Base-by-base conservation (phyloP, 495 filamentous ascomycete species). In the Neurospora sp. region DNA sequence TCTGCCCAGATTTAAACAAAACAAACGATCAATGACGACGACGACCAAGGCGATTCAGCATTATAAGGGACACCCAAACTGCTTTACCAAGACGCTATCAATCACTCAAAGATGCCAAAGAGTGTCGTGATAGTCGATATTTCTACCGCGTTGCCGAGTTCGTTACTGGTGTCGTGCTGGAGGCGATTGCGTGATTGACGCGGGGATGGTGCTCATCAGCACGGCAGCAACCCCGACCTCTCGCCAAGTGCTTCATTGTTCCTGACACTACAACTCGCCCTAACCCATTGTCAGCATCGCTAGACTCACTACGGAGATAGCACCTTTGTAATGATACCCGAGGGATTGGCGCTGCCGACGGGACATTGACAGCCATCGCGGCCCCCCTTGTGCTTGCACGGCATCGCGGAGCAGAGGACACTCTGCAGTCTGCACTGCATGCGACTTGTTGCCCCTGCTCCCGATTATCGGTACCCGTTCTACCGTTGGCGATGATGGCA, bases 121-220 rank as follows among this genome's bases (percentile, higher is more conserved):
- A 62, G 12, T 62, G 54, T 62, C 49, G 49, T 60, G 49, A 60
- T 60, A 7, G 49, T 60, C 49, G 49, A 60, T 31, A 60, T 14
- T 31, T 5, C 49, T 23, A 16, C 49, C 49, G 23, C 12, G 70
- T 39, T 44, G 12, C 39, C 12, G 39, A 23, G 37, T 70, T 38
- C 10, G 37, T 71, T 16, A 27, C 49, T 60, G 20, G 11, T 66
- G 31, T 16, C 5, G 54, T 18, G 72, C 49, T 62, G 70, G 71
- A 14, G 75, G 35, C 69, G 75, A 78, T 76, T 42, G 76, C 76
- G 78, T 76, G 76, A 78, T 78, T 75, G 69, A 70, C 72, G 70
- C 71, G 72, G 74, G 70, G 66, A 79, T 79, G 76, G 73, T 74
- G 74, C 31, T 72, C 69, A 46, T 44, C 39, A 54, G 23, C 38